A percentile compares a stretch with the other conserved stretches of the same genome.
These are phyloP conservation scores for Ogataea ramenticola DNA, from an alignment of 805 yeast species.

Conservation along the genomic window DNA sequence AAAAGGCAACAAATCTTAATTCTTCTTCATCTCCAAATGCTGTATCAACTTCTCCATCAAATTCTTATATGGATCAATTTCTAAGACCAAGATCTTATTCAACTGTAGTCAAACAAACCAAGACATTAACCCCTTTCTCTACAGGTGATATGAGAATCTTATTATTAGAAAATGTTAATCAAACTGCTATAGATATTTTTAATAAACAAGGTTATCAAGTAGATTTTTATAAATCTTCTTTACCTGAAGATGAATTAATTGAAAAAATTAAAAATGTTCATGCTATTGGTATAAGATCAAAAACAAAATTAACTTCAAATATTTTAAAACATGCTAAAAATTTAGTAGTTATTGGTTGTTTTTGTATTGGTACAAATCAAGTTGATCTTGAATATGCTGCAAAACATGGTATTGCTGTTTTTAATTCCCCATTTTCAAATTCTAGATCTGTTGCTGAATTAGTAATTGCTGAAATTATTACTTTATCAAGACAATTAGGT, in stretches of 20 bases:
- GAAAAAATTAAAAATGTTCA: slow-evolving; percentile 91
- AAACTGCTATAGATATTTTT: slow-evolving; percentile 84
- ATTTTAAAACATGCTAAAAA: slow-evolving; percentile 82
- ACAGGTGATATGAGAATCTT: slow-evolving; percentile 92
- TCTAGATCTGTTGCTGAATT: slow-evolving; percentile 98
- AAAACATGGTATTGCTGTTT: slow-evolving; percentile 87
- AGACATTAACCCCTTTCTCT: slow-evolving; percentile 86
- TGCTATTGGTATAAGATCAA: slow-evolving; percentile 97
- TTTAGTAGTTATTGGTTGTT: slow-evolving; percentile 88
- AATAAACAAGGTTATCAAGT: slow-evolving; percentile 93
- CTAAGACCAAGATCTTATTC: slow-evolving; percentile 32
- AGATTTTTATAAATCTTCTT: slow-evolving; percentile 82
- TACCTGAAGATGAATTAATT: slow-evolving; percentile 88
- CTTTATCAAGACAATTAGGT: slow-evolving; percentile 93
- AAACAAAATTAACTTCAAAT: slow-evolving; percentile 78
- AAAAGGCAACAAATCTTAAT: slow-evolving; percentile 31
- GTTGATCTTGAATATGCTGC: slow-evolving; percentile 93
- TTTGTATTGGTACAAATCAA: slow-evolving; percentile 99
- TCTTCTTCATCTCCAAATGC: slow-evolving; percentile 55
- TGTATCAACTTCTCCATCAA: slow-evolving; percentile 78
- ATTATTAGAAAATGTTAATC: slow-evolving; percentile 86
- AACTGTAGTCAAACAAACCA: slow-evolving; percentile 44
- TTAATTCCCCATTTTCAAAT: slow-evolving; percentile 94
- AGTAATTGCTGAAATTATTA: slow-evolving; percentile 89
- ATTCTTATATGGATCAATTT: slow-evolving; percentile 54